phyloP scores from a whole-genome alignment of 495 filamentous ascomycete genomes.

The Trichoderma gamsii region DNA sequence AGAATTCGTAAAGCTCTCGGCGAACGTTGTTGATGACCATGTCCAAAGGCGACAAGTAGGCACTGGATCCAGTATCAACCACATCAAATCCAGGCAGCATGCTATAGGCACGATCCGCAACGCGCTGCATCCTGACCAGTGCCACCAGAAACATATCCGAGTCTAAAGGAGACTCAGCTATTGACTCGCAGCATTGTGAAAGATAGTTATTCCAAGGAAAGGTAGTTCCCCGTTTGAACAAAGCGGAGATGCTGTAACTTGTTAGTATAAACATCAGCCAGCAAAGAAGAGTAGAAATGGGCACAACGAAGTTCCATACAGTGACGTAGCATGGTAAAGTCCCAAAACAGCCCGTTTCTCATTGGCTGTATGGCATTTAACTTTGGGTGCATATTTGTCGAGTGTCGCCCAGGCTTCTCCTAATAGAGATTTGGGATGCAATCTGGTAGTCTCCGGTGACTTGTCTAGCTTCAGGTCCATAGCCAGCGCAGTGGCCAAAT shows the following conservation, averaged over 20 bases:
- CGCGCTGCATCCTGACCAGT: constrained; percentile 22
- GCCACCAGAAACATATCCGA: constrained; percentile 22
- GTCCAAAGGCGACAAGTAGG: constrained; percentile 18
- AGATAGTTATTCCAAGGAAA: constrained; percentile 21
- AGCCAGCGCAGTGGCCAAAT: constrained; percentile 21
- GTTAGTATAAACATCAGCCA: neutral
- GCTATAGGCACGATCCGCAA: constrained; percentile 16
- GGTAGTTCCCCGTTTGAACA: constrained; percentile 21
- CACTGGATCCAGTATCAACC: constrained; percentile 12
- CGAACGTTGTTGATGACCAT: constrained; percentile 22
- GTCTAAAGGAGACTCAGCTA: constrained; percentile 17
- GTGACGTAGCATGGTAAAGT: constrained; percentile 21
- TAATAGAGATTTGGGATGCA: constrained; percentile 5
- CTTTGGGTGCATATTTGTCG: constrained; percentile 5
- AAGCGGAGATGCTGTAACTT: constrained; percentile 15
- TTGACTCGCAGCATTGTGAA: constrained; percentile 21
- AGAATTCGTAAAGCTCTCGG: constrained; percentile 20
- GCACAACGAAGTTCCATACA: constrained; percentile 18
- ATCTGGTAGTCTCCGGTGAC: constrained; percentile 13
- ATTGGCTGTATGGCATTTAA: constrained; percentile 18
- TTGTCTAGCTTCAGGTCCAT: constrained; percentile 23
- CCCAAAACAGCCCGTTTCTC: constrained; percentile 25
- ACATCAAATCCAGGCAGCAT: constrained; percentile 20
- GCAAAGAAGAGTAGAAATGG: neutral
- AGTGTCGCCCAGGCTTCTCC: constrained; percentile 12